phyloP scores from a whole-genome alignment of 371 early-diverging fungal species.

The Rhizopus delemar region DNA sequence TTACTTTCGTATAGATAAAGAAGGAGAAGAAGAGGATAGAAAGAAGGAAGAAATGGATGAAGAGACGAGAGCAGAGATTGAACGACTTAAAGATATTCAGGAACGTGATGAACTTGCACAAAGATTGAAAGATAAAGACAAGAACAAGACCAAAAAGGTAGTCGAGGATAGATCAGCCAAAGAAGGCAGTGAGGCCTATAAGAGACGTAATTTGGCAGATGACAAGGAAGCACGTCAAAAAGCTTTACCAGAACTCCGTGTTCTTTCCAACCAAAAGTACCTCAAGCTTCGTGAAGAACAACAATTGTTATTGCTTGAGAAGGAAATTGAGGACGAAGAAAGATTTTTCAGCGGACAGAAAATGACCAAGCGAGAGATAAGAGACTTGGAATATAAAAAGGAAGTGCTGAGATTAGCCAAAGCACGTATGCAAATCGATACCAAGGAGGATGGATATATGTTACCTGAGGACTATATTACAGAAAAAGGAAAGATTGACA shows the following conservation, averaged over 20 bases:
- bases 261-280: slow-evolving; percentile 88
- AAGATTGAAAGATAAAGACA: slow-evolving; percentile 81
- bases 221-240: slow-evolving; percentile 69
- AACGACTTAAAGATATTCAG: slow-evolving; percentile 63
- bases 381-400: slow-evolving; percentile 80
- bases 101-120: slow-evolving; percentile 93
- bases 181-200: slow-evolving; percentile 67
- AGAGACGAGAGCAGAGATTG: slow-evolving; percentile 45
- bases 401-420: slow-evolving; percentile 79
- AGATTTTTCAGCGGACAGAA: slow-evolving; percentile 74
- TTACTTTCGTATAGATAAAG: neutral
- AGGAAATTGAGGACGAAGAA: slow-evolving; percentile 88
- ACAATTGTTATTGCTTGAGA: slow-evolving; percentile 73
- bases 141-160: slow-evolving; percentile 76
- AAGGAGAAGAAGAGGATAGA: slow-evolving; percentile 33
- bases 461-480: slow-evolving; percentile 95
- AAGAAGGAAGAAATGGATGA: slow-evolving; percentile 39
- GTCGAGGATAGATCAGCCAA: slow-evolving; percentile 82
- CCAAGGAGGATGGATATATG: slow-evolving; percentile 78
- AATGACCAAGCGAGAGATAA: slow-evolving; percentile 77
- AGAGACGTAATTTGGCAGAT: slow-evolving; percentile 79
- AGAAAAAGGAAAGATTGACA: slow-evolving; percentile 93
- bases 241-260: slow-evolving; percentile 76
- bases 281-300: slow-evolving; percentile 85
- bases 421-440: slow-evolving; percentile 81